Conservation (phyloP, 495 filamentous ascomycete species). For the Tuber borchii region DNA sequence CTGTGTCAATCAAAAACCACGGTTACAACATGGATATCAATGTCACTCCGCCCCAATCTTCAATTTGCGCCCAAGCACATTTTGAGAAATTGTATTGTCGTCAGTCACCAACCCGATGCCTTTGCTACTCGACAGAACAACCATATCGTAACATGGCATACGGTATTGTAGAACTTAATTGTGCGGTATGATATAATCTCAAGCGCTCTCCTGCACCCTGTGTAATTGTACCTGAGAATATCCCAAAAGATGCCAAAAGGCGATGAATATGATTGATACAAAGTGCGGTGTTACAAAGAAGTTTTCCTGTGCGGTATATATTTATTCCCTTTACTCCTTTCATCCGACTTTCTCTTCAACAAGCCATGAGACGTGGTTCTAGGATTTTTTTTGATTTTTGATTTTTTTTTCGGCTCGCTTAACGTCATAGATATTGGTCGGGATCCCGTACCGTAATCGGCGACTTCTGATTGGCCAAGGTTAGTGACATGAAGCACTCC, state of each 20-base stretch:
- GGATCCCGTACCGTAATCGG: background rate
- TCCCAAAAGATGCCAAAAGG: background rate
- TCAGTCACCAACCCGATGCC: background rate
- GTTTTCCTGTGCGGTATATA: background rate
- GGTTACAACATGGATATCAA: too few species aligned
- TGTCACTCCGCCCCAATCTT: too few species aligned
- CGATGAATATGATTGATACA: background rate
- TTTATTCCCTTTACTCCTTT: background rate
- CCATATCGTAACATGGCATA: background rate
- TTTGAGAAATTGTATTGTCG: background rate
- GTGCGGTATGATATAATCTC: background rate
- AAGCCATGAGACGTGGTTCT: background rate
- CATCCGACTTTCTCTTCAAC: background rate
- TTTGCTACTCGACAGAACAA: background rate
- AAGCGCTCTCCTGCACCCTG: background rate
- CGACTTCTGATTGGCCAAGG: background rate
- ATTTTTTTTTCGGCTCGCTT: background rate
- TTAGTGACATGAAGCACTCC: background rate
- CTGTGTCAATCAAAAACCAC: too few species aligned
- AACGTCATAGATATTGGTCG: background rate
- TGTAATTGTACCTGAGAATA: background rate
- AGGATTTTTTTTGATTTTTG: too few species aligned
- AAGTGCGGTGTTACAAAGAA: background rate
- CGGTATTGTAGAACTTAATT: background rate
- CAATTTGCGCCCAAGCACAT: background rate